phyloP scores from a whole-genome alignment of 257 asterid genomes.

The Primulina eburnea region DNA sequence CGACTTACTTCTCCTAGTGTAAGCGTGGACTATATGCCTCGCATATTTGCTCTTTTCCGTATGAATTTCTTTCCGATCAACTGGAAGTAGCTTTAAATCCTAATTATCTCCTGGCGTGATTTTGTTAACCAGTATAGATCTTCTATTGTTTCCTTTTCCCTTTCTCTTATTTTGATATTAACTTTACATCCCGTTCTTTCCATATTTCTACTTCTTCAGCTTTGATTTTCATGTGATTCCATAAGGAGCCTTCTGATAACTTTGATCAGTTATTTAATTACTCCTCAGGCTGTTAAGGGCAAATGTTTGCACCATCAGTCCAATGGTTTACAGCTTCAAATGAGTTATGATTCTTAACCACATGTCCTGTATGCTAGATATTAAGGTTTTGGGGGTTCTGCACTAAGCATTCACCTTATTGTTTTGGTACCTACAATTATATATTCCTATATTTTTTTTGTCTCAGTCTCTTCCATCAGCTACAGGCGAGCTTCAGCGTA shows the following conservation, averaged over 20 bases:
- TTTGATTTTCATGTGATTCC: slow-evolving; percentile 10
- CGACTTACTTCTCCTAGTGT: slow-evolving; percentile 12
- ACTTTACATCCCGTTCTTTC: neutral
- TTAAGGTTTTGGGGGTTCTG: slow-evolving; percentile 21
- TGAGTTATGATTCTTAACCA: slow-evolving; percentile 9
- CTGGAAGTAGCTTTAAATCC: slow-evolving; percentile 2
- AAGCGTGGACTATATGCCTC: slow-evolving; percentile 13
- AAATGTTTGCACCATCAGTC: too few species aligned
- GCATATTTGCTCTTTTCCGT: slow-evolving; percentile 18
- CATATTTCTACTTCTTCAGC: slow-evolving; percentile 7
- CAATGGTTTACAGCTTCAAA: neutral
- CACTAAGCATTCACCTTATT: slow-evolving; percentile 13
- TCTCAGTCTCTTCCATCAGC: slow-evolving; percentile 83
- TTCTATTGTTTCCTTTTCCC: neutral
- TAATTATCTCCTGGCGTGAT: slow-evolving; percentile 5
- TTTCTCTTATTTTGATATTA: neutral
- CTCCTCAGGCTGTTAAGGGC: neutral
- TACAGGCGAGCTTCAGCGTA: slow-evolving; percentile 83
- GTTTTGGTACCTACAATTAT: slow-evolving; percentile 21
- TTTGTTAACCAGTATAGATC: slow-evolving; percentile 10
- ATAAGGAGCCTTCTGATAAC: slow-evolving; percentile 15
- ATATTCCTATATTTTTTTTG: slow-evolving; percentile 17
- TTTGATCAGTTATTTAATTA: slow-evolving; percentile 16
- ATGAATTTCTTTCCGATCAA: slow-evolving; percentile 14
- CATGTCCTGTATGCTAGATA: slow-evolving; percentile 18